Conservation (phyloP, 2,329 filamentous ascomycete genomes). For the Fusarium aywerte region DNA sequence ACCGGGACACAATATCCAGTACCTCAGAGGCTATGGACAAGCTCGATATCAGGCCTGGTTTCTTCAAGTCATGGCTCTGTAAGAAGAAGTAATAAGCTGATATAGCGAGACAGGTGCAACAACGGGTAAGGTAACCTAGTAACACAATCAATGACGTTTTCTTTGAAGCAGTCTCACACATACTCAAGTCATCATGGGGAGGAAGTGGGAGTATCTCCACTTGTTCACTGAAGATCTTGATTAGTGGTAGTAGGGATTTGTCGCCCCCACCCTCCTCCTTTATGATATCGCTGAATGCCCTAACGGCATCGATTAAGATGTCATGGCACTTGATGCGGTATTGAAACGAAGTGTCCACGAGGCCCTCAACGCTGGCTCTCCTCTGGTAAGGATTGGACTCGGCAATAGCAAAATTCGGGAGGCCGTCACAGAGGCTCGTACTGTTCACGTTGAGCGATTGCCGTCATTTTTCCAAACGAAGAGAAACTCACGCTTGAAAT, state of each 20-base stretch:
- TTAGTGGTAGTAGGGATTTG: neutral
- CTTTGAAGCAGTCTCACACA: neutral
- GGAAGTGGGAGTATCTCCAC: neutral
- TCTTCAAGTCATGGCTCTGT: neutral
- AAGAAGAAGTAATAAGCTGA: conserved; percentile 4
- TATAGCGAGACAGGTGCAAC: conserved; percentile 1
- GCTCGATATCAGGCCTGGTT: neutral
- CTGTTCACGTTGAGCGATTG: neutral
- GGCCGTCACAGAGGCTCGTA: neutral
- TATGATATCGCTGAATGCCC: neutral
- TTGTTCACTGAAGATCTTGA: conserved; percentile 4
- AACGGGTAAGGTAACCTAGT: neutral
- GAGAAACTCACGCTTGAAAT: conserved; percentile 1
- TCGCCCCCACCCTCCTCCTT: neutral
- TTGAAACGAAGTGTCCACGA: neutral
- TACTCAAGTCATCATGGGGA: neutral
- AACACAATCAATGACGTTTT: neutral
- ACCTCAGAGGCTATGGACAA: neutral
- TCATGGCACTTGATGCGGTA: conserved; percentile 4
- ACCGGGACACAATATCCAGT: conserved; percentile 1
- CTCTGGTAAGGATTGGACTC: neutral
- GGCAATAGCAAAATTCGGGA: neutral
- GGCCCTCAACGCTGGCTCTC: neutral
- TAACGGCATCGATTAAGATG: neutral
- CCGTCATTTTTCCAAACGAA: too few relatives aligned